Evolutionary conservation across 176 grass and related monocot genomes (phyloP).

Genomic region (Rhynchospora pubera): DNA sequence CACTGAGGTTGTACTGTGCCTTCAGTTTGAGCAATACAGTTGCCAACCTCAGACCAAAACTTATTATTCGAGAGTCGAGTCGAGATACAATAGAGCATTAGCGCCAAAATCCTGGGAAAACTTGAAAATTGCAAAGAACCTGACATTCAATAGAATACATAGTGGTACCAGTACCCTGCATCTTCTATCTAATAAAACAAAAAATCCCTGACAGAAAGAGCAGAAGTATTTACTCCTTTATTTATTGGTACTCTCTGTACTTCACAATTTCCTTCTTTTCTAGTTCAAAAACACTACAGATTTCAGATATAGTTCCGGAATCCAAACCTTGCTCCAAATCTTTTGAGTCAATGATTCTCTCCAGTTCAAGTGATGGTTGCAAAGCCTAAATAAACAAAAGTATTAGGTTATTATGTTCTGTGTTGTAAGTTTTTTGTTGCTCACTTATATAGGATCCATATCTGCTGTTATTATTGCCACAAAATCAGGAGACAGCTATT

Average conservation of each 20-base stretch:
- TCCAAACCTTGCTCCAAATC: constrained; percentile 55
- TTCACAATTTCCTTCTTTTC: constrained; percentile 75
- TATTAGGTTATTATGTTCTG: neutral
- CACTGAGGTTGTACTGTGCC: neutral
- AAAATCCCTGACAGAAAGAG: neutral
- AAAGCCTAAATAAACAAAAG: constrained; percentile 36
- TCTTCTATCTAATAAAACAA: neutral
- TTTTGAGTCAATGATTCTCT: constrained; percentile 36
- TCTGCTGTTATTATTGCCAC: too few relatives aligned
- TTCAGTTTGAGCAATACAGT: neutral
- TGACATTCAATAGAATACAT: neutral
- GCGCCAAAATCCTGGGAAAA: neutral
- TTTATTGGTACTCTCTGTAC: constrained; percentile 55
- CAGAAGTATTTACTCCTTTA: neutral
- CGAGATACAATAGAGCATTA: neutral
- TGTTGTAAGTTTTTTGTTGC: neutral
- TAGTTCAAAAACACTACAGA: constrained; percentile 55
- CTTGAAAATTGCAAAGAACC: neutral
- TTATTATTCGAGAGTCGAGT: neutral
- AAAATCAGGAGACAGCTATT: too few relatives aligned
- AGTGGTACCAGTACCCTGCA: neutral
- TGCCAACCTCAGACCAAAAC: neutral
- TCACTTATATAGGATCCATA: too few relatives aligned
- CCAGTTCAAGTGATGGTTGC: constrained; percentile 44
- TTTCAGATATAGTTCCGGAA: constrained; percentile 48